Evolutionary conservation across 768 basidiomycete genomes (phyloP).

Genomic region (Suillus paluster): DNA sequence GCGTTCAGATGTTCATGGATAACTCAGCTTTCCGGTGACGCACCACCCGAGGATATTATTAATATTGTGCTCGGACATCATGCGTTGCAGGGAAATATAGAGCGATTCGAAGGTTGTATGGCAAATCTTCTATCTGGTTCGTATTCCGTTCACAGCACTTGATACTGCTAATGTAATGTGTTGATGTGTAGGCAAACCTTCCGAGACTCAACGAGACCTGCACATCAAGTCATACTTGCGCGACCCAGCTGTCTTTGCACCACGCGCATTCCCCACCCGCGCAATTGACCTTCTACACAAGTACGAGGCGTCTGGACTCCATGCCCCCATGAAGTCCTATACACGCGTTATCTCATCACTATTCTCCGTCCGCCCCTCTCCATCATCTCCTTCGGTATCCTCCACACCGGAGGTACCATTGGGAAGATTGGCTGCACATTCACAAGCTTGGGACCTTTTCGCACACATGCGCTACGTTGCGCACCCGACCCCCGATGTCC

Average conservation of each 20-base stretch:
- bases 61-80: conserved; percentile 54
- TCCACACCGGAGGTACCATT: conserved; percentile 18
- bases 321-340: conserved; percentile 79
- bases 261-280: conserved; percentile 54
- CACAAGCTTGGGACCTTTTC: conserved; percentile 93
- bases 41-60: conserved; percentile 47
- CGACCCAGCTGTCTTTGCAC: conserved; percentile 7
- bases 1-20: conserved; percentile 4
- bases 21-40: conserved; percentile 46
- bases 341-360: conserved; percentile 66
- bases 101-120: conserved; percentile 50
- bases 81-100: conserved; percentile 49
- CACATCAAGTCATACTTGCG: conserved; percentile 70
- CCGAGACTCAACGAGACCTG: conserved; percentile 65
- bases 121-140: conserved; percentile 48
- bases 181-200: conserved; percentile 39
- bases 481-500: conserved; percentile 75
- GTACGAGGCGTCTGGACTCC: conserved; percentile 66
- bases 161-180: conserved; percentile 17
- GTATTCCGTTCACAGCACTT: conserved; percentile 12
- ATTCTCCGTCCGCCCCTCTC: conserved; percentile 46
- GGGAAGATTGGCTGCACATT: conserved; percentile 52
- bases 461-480: conserved; percentile 96
- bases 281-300: conserved; percentile 72
- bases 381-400: conserved; percentile 17